Evolutionary conservation across 1,284 basidiomycete genomes (phyloP).

Genomic region (Ustilago hordei): DNA sequence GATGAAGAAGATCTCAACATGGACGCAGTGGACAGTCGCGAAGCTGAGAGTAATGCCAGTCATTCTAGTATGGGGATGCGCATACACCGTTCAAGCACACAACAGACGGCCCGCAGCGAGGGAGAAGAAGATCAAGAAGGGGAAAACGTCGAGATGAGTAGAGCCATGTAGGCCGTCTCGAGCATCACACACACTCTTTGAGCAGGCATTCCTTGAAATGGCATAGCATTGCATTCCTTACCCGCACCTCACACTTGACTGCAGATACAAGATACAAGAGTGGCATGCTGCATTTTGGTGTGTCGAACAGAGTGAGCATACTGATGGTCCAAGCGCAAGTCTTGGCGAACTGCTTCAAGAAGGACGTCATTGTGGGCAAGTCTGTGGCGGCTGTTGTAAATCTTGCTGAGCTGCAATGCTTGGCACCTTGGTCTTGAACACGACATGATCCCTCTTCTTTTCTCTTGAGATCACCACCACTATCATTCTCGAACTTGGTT

Average conservation of each 20-base stretch:
- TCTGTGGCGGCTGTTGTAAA: neutral
- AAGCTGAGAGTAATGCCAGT: slow-evolving; percentile 14
- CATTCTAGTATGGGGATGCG: slow-evolving; percentile 12
- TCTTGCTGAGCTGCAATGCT: neutral
- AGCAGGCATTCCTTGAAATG: too few species aligned
- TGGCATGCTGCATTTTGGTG: too few species aligned
- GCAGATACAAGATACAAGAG: too few species aligned
- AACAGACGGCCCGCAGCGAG: slow-evolving; percentile 2
- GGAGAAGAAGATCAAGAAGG: slow-evolving; percentile 5
- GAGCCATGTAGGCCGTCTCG: slow-evolving; percentile 11
- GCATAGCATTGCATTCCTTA: neutral
- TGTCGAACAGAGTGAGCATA: neutral
- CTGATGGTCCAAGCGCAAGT: slow-evolving; percentile 15
- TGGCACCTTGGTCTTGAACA: neutral
- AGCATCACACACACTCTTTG: neutral
- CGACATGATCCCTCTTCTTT: neutral
- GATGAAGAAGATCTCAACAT: slow-evolving; percentile 13
- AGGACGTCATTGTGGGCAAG: neutral
- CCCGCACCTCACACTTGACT: neutral
- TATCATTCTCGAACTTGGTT: neutral
- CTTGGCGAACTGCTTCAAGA: neutral
- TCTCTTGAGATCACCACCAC: neutral
- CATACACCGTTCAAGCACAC: neutral
- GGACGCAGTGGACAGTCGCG: slow-evolving; percentile 12
- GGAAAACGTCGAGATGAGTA: slow-evolving; percentile 15